Conservation (phyloP, 345 rosid genomes). For the Citrus inodora region DNA sequence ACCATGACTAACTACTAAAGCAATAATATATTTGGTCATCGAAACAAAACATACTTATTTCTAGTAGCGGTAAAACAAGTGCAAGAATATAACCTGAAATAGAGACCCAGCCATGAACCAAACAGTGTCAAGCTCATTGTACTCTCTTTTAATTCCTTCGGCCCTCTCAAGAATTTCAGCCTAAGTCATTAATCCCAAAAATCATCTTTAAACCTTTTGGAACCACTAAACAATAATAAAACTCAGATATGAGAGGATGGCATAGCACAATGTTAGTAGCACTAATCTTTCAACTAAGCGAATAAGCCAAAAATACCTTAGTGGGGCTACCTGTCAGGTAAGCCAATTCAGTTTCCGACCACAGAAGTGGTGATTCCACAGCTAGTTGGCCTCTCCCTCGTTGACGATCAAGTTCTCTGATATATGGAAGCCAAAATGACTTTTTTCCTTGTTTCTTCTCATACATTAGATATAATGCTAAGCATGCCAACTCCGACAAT, state of each 20-base stretch:
- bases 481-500: slow-evolving; percentile 86
- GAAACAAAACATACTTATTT: not conserved
- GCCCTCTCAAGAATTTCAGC: slow-evolving; percentile 87
- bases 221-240: not conserved
- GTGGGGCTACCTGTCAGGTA: slow-evolving; percentile 92
- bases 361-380: slow-evolving; percentile 90
- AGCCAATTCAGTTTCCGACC: slow-evolving; percentile 86
- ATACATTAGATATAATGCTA: slow-evolving; percentile 94
- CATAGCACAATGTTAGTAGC: not conserved
- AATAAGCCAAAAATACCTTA: slow-evolving; percentile 45
- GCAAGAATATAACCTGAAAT: slow-evolving; percentile 65
- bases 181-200: slow-evolving; percentile 37
- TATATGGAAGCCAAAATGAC: slow-evolving; percentile 94
- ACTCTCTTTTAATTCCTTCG: slow-evolving; percentile 89
- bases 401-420: slow-evolving; percentile 97
- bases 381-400: slow-evolving; percentile 92
- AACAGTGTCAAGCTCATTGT: slow-evolving; percentile 90
- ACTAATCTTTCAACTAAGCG: slow-evolving; percentile 1
- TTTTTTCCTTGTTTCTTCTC: slow-evolving; percentile 96
- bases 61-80: not conserved
- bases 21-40: not conserved
- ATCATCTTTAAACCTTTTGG: slow-evolving; percentile 17
- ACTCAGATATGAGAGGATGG: not conserved
- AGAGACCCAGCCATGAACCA: slow-evolving; percentile 99
- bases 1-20: not conserved